Evolutionary conservation across 768 basidiomycete species (phyloP).

Genomic region (Leccinum imitatum): DNA sequence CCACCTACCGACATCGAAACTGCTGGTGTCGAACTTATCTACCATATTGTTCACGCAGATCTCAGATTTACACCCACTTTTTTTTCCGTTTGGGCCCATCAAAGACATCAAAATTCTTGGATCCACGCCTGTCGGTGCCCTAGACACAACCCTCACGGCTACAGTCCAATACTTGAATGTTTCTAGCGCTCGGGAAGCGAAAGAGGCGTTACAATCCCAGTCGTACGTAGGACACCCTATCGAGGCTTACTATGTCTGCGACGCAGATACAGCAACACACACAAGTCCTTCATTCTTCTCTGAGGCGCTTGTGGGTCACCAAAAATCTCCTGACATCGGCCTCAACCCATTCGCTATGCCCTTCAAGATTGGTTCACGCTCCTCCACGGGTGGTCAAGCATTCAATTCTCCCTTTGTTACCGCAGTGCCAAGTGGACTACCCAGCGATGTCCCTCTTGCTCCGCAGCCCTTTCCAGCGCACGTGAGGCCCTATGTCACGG

Average conservation of each 20-base stretch:
- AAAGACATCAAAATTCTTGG: slow-evolving; percentile 57
- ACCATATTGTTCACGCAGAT: slow-evolving; percentile 63
- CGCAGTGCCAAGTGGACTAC: slow-evolving; percentile 16
- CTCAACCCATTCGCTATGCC: slow-evolving; percentile 36
- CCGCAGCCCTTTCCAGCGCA: slow-evolving; percentile 24
- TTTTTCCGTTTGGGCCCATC: slow-evolving; percentile 70
- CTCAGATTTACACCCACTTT: slow-evolving; percentile 68
- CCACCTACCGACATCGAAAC: slow-evolving; percentile 44
- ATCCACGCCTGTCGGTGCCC: slow-evolving; percentile 30
- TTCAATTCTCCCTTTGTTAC: slow-evolving; percentile 6
- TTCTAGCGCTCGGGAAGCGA: slow-evolving; percentile 63
- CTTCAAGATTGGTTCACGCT: slow-evolving; percentile 24
- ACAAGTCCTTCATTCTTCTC: slow-evolving; percentile 10
- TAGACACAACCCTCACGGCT: slow-evolving; percentile 48
- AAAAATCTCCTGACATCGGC: slow-evolving; percentile 21
- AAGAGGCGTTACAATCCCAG: slow-evolving; percentile 59
- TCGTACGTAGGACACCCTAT: slow-evolving; percentile 52
- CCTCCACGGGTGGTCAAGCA: slow-evolving; percentile 3
- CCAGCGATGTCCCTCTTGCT: slow-evolving; percentile 25
- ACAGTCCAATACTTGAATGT: slow-evolving; percentile 61
- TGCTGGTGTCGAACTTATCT: slow-evolving; percentile 68
- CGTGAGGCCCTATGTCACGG: slow-evolving; percentile 15
- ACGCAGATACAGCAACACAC: slow-evolving; percentile 9
- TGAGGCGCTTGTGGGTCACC: slow-evolving; percentile 11
- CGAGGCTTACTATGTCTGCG: slow-evolving; percentile 37